These are phyloP conservation scores for Butyriboletus appendiculatus DNA, from an alignment of 1,284 basidiomycete genomes.

Conservation along the genomic window DNA sequence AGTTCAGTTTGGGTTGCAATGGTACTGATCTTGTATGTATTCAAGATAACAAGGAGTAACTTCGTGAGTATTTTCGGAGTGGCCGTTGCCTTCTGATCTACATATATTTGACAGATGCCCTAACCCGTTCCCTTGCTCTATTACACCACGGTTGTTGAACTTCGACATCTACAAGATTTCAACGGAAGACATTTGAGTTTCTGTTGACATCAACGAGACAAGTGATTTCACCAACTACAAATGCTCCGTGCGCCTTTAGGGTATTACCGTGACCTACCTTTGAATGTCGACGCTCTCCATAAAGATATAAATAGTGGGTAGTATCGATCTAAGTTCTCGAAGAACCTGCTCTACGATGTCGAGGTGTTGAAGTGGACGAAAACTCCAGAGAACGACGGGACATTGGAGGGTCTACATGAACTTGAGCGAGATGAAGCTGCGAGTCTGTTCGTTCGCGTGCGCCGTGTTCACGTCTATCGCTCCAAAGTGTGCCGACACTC, in stretches of 20 bases:
- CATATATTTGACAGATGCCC: slow-evolving; percentile 17
- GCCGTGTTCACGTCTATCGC: slow-evolving; percentile 15
- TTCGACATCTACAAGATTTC: slow-evolving; percentile 6
- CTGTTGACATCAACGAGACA: neutral
- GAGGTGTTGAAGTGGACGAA: slow-evolving; percentile 4
- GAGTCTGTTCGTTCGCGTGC: slow-evolving; percentile 2
- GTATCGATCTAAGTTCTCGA: slow-evolving; percentile 21
- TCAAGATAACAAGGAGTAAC: slow-evolving; percentile 26
- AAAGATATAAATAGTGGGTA: no score
- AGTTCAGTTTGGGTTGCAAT: slow-evolving; percentile 26
- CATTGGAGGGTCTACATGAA: neutral
- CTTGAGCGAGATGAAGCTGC: slow-evolving; percentile 1
- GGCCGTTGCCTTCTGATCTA: neutral
- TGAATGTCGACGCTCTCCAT: no score
- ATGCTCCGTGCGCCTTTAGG: neutral
- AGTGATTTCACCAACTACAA: neutral
- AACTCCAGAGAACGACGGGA: slow-evolving; percentile 15
- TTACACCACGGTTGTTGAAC: slow-evolving; percentile 7
- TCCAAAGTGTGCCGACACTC: slow-evolving; percentile 24
- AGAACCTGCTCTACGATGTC: slow-evolving; percentile 27
- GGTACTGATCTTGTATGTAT: slow-evolving; percentile 19
- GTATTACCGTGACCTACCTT: neutral
- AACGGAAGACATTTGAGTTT: neutral
- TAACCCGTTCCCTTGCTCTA: slow-evolving; percentile 21
- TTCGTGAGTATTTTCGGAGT: slow-evolving; percentile 4